Evolutionary conservation across 192 early-diverging fungal species (phyloP), one percentile per base, ranked within the genome.

Genomic region (Umbelopsis vinacea): DNA sequence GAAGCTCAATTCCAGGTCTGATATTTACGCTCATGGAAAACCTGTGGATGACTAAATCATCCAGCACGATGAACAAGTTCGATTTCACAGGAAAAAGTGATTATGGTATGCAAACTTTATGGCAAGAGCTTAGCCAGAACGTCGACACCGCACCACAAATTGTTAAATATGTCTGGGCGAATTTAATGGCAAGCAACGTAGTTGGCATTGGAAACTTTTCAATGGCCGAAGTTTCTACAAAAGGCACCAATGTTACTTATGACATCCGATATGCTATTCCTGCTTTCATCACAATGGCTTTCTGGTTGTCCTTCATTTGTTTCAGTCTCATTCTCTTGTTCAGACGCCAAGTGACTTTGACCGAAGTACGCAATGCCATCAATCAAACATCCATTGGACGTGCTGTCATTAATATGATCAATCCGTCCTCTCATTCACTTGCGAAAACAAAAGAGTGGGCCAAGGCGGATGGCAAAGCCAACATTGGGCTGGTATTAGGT

Each of bases 301-400:
- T 63, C 11, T 63, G 57, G 57, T 4, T 37, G 4, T 14, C 15
- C 2, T 37, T 33, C 33, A 5, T 63, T 6, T 29, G 26, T 4
- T 63, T 63, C 14, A 19, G 15, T 0, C 26, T 63, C 15, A 14
- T 63, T 5, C 29, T 63, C 14, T 37, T 63, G 7, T 38, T 37
- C 6, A 14, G 14, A 12, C 23, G 26, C 11, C 10, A 26, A 37
- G 57, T 63, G 11, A 63, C 57, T 9, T 26, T 63, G 8, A 22
- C 19, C 26, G 57, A 63, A 63, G 2, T 63, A 14, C 26, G 33
- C 12, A 63, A 63, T 37, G 26, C 57, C 33, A 63, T 63, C 33
- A 63, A 63, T 19, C 57, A 63, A 37, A 63, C 57, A 0, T 37
- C 57, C 4, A 14, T 63, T 6, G 57, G 57, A 35, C 57, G 57